Base-by-base conservation (phyloP, 306 rosid genomes). In the Sesbania bispinosa region DNA sequence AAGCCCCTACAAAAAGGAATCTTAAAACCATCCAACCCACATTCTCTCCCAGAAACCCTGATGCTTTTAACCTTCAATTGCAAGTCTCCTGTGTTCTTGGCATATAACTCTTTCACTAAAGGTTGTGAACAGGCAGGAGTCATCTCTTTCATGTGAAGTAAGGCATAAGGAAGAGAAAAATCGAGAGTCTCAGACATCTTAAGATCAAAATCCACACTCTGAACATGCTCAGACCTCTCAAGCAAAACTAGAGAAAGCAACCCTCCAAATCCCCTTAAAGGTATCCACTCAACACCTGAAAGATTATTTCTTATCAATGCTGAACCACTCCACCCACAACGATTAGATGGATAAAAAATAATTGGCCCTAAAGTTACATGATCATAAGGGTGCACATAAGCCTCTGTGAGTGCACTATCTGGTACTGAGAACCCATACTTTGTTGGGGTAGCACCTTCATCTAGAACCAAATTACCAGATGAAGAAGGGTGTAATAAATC, bases 221-320 rank as follows among this genome's bases (percentile, higher is more conserved):
- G 80, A 67, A 93, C 81, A 47, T 77, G 87, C 72, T 83, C 81
- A 60, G 88, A 76, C 21, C 82, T 84, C 80, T 93, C 94, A 14
- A 84, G 85, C 70, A 87, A 75, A 32, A 70, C 89, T 64, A 93
- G 79, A 48, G 98, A 93, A 59, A 79, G 87, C 30, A 89, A 83
- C 58, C 94, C 97, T 85, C 98, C 97, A 69, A 77, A 74, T 16
- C 96, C 98, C 62, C 77, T 81, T 75, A 93, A 77, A 26, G 88
- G 82, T 67, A 88, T 59, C 87, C 94, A 90, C 75, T 93, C 98
- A 52, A 88, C 96, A 35, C 98, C 98, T 20, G 98, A 87, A 58
- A 93, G 94, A 83, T 90, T 93, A 85, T 90, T 93, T 75, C 98
- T 90, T 78, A 93, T 80, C 77, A 93, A 79, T 58, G 87, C 97